Base-by-base conservation (phyloP, 1,284 basidiomycete species). In the Pterula multifida region DNA sequence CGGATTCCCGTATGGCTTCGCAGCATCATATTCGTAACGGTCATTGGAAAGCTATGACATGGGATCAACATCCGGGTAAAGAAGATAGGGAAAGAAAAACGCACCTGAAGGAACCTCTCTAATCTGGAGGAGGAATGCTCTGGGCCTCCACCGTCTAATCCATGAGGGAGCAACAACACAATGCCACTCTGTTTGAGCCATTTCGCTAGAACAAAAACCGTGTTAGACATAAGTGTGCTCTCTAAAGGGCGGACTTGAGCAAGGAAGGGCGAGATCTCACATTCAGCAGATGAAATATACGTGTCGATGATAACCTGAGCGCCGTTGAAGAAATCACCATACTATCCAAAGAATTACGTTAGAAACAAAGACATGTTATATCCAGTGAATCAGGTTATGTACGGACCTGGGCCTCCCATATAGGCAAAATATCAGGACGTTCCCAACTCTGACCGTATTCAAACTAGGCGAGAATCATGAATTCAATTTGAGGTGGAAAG, bases 121-220 rank as follows among this genome's bases (percentile, higher is more conserved):
- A 94, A 72, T 25, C 90, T 79, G 48, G 80, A 85, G 1, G 85
- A 89, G 0, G 88, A 91, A 62, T 95, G 91, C 61, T 95, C 91
- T 0, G 91, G 91, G 2, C 91, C 91, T 13, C 89, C 89, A 23
- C 91, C 90, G 58, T 94, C 90, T 13, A 88, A 73, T 3, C 88
- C 90, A 56, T 93, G 90, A 17, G 90, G 90, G 3, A 96, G 72
- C 52, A 90, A 77, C 58, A 96, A 68, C 2, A 92, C 85, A 35
- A 95, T 75, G 0, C 88, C 92, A 55, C 89, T 93, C 67, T 95
- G 90, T 63, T 85, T 91, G 52, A 92, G 67, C 92, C 92, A 96
- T 70, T 96, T 96, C 2, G 88, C 89, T 91, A 55, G 35, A 48
- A 55, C 35, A 51, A 15, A 32, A 6, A 51, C 22, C 53, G 42